A percentile compares a stretch with the other conserved stretches of the same genome.
These are phyloP conservation scores for Hypoxylon perforatum DNA, from an alignment of 495 filamentous ascomycete genomes.

Conservation along the genomic window DNA sequence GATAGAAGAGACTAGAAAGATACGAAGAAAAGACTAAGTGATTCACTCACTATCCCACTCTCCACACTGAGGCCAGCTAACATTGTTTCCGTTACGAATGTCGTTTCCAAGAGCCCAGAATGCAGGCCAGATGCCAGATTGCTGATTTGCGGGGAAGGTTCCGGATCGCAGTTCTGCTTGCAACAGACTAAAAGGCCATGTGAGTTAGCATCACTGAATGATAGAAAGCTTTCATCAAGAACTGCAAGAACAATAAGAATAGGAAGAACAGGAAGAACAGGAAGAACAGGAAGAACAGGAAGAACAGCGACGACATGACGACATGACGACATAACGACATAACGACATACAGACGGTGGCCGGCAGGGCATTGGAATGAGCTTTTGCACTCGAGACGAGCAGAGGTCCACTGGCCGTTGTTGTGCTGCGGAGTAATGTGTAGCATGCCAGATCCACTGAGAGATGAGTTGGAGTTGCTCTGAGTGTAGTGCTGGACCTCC, in stretches of 20 bases:
- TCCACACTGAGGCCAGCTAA: slow-evolving; percentile 36
- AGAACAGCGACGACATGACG: no score
- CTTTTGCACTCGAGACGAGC: slow-evolving; percentile 40
- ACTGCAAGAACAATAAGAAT: no score
- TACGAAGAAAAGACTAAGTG: background rate
- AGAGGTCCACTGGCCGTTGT: slow-evolving; percentile 39
- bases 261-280: no score
- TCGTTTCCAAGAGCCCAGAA: slow-evolving; percentile 46
- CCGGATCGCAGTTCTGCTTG: slow-evolving; percentile 41
- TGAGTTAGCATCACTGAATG: no score
- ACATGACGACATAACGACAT: no score
- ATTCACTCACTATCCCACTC: slow-evolving; percentile 44
- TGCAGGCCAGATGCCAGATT: slow-evolving; percentile 48
- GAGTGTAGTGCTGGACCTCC: slow-evolving; percentile 42
- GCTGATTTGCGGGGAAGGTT: slow-evolving; percentile 16
- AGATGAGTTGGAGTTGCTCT: slow-evolving; percentile 31
- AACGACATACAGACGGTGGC: slow-evolving; percentile 37
- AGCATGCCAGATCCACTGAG: slow-evolving; percentile 21
- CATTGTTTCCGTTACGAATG: slow-evolving; percentile 24
- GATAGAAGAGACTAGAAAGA: background rate
- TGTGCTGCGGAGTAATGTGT: slow-evolving; percentile 35
- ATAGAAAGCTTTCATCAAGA: no score
- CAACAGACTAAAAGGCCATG: no score
- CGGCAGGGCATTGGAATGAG: slow-evolving; percentile 28
- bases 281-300: no score